Conservation (phyloP, 768 basidiomycete genomes). For the Calvatia gigantea region DNA sequence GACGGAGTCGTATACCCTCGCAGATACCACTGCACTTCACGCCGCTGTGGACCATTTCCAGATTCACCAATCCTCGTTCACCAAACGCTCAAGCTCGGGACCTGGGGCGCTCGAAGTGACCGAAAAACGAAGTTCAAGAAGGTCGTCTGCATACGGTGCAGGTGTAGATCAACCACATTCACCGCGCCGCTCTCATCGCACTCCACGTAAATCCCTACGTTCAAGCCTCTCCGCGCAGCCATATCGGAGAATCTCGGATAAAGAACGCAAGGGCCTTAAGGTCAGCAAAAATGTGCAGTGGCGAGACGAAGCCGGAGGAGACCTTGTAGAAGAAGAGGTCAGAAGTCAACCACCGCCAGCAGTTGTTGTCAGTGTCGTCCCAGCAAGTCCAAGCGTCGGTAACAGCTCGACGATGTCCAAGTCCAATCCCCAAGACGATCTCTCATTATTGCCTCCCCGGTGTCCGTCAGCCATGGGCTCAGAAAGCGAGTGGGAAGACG, state of each 20-base stretch:
- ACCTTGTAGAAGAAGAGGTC: slow-evolving; percentile 61
- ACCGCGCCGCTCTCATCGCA: slow-evolving; percentile 44
- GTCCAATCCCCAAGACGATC: slow-evolving; percentile 20
- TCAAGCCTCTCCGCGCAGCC: slow-evolving; percentile 57
- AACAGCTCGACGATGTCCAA: slow-evolving; percentile 20
- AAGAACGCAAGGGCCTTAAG: slow-evolving; percentile 52
- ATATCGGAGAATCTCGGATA: slow-evolving; percentile 62
- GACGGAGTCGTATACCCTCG: slow-evolving; percentile 53
- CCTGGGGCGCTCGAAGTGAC: slow-evolving; percentile 39
- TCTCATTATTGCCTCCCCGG: slow-evolving; percentile 11
- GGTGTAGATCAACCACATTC: slow-evolving; percentile 48
- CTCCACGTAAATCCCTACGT: slow-evolving; percentile 74
- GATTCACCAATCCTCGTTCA: slow-evolving; percentile 46
- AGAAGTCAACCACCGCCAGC: slow-evolving; percentile 23
- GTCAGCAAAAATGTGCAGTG: slow-evolving; percentile 79
- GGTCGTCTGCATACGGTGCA: slow-evolving; percentile 36
- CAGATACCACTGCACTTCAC: slow-evolving; percentile 26
- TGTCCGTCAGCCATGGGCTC: slow-evolving; percentile 49
- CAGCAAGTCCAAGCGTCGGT: slow-evolving; percentile 36
- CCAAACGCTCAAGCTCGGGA: slow-evolving; percentile 47
- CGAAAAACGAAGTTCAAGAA: slow-evolving; percentile 27
- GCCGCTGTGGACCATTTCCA: slow-evolving; percentile 46
- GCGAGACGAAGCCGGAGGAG: slow-evolving; percentile 84
- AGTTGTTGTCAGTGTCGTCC: slow-evolving; percentile 37
- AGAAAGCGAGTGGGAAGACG: slow-evolving; percentile 90